phyloP scores from a whole-genome alignment of 2,329 filamentous ascomycete species.

The Penicillium expansum region DNA sequence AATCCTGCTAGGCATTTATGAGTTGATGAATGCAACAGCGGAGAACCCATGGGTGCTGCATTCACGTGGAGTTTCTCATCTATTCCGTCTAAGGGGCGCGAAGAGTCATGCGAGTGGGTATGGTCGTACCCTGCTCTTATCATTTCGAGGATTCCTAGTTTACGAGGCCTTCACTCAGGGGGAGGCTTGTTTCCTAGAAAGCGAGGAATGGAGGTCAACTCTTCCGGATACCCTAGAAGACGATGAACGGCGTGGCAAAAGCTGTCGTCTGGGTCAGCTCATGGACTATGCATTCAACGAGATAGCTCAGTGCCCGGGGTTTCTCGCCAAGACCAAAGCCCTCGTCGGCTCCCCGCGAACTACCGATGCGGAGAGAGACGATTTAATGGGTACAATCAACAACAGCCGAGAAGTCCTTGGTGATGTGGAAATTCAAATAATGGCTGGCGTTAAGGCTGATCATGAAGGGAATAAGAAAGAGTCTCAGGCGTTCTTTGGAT shows the following conservation, averaged over 20 bases:
- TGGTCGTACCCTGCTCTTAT: slow-evolving; percentile 19
- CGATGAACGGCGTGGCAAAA: slow-evolving; percentile 14
- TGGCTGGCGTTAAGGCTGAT: neutral
- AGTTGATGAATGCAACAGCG: slow-evolving; percentile 17
- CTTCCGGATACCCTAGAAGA: slow-evolving; percentile 5
- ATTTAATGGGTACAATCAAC: slow-evolving; percentile 6
- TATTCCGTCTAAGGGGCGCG: slow-evolving; percentile 18
- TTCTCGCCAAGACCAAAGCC: slow-evolving; percentile 14
- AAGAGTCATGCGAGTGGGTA: slow-evolving; percentile 15
- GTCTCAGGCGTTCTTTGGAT: neutral
- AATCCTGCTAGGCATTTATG: slow-evolving; percentile 19
- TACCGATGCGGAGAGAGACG: neutral
- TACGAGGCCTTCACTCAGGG: slow-evolving; percentile 17
- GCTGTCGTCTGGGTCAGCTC: slow-evolving; percentile 13
- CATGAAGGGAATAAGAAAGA: neutral
- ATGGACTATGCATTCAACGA: slow-evolving; percentile 22
- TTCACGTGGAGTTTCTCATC: slow-evolving; percentile 15
- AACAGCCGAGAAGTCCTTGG: slow-evolving; percentile 10
- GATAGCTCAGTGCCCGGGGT: slow-evolving; percentile 19
- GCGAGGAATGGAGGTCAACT: slow-evolving; percentile 16
- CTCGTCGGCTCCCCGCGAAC: slow-evolving; percentile 6
- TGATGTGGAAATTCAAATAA: slow-evolving; percentile 9
- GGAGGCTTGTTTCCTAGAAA: slow-evolving; percentile 23
- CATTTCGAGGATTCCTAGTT: slow-evolving; percentile 22
- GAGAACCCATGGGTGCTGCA: slow-evolving; percentile 22